Evolutionary conservation across 1,284 basidiomycete species (phyloP).

Genomic region (Ceratorhiza oryzae-sativae): DNA sequence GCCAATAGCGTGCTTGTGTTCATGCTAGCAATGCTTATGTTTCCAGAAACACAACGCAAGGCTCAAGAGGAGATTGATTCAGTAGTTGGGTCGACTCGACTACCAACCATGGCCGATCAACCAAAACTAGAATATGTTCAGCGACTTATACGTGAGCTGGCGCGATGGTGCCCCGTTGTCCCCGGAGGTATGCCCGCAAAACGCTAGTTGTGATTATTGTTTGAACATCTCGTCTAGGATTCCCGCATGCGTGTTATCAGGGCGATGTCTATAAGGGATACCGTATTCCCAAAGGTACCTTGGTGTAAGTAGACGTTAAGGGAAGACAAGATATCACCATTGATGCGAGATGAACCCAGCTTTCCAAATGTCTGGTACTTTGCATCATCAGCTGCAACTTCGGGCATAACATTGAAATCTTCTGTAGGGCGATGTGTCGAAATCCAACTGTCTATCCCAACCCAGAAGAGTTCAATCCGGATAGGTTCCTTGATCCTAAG

Average conservation of each 20-base stretch:
- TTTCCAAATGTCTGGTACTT: conserved; percentile 2
- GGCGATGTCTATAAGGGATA: conserved; percentile 52
- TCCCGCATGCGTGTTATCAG: conserved; percentile 49
- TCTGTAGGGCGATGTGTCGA: conserved; percentile 3
- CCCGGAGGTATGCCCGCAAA: conserved; percentile 40
- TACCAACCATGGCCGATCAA: conserved; percentile 41
- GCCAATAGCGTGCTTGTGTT: conserved; percentile 39
- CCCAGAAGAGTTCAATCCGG: conserved; percentile 17
- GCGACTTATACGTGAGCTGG: conserved; percentile 43
- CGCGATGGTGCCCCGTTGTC: conserved; percentile 42
- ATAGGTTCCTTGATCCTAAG: not conserved
- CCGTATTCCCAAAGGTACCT: conserved; percentile 51
- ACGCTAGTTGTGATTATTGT: not conserved
- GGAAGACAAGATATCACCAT: not conserved
- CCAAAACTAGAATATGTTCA: conserved; percentile 42
- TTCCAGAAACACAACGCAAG: conserved; percentile 45
- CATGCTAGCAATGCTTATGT: conserved; percentile 44
- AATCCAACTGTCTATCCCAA: not conserved
- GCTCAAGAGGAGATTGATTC: conserved; percentile 48
- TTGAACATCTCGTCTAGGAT: conserved; percentile 43
- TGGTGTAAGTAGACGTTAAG: conserved; percentile 11
- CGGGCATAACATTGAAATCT: no score
- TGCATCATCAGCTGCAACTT: not conserved
- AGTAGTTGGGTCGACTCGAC: conserved; percentile 46
- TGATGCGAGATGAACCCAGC: not conserved